These are phyloP conservation scores for Dictyostelium firmibasis DNA, from an alignment of 78 protist genomes.

Conservation along the genomic window DNA sequence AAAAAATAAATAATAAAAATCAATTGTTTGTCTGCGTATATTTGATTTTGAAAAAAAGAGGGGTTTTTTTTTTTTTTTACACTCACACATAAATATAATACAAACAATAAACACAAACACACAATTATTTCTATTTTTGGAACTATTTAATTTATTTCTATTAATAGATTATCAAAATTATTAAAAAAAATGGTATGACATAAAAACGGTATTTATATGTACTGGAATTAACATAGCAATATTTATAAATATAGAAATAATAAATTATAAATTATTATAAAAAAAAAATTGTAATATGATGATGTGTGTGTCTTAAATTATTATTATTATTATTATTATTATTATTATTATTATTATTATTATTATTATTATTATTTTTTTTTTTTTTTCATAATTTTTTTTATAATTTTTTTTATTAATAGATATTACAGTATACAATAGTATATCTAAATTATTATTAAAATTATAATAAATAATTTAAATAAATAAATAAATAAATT, in stretches of 20 bases:
- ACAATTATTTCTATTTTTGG: not conserved
- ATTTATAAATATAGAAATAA: not conserved
- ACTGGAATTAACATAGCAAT: not conserved
- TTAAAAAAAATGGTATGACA: not conserved
- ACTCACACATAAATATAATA: not conserved
- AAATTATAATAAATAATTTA: not conserved
- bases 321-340: too few species aligned
- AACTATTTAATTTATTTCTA: not conserved
- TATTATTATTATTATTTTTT: too few species aligned
- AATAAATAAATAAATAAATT: not conserved
- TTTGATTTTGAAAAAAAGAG: not conserved
- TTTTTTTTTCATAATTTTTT: too few species aligned
- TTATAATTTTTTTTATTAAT: too few species aligned
- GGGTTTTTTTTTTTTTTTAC: not conserved
- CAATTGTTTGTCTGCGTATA: not conserved
- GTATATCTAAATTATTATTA: too few species aligned
- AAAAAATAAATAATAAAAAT: not conserved
- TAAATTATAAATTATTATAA: not conserved
- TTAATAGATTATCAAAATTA: not conserved
- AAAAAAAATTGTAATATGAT: not conserved
- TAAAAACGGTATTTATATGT: not conserved
- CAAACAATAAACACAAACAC: not conserved
- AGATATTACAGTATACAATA: too few species aligned
- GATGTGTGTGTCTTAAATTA: not conserved
- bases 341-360: too few species aligned